These are phyloP conservation scores for Candida vartiovaarae DNA, from an alignment of 805 yeast genomes.

Conservation along the genomic window DNA sequence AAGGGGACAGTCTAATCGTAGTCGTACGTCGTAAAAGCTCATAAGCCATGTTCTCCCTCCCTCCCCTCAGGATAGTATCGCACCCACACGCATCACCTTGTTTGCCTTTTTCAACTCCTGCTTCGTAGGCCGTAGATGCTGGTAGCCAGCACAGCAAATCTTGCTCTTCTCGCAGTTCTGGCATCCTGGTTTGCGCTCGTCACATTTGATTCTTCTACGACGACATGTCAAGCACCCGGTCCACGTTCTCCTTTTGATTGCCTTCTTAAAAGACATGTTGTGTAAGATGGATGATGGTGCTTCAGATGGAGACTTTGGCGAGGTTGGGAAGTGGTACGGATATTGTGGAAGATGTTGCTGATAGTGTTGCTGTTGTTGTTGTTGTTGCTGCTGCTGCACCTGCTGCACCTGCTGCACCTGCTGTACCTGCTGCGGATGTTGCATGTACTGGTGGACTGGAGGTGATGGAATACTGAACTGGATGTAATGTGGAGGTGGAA, in stretches of 20 bases:
- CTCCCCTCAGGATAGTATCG: constrained; percentile 2
- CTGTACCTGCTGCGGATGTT: not conserved
- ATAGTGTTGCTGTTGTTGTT: not conserved
- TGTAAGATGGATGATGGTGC: not conserved
- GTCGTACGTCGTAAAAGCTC: no score
- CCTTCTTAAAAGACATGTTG: constrained; percentile 6
- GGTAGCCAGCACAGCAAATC: constrained; percentile 17
- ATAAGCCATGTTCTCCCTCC: not conserved
- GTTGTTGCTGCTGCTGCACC: constrained; percentile 1
- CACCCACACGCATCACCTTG: constrained; percentile 6
- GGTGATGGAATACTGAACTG: not conserved
- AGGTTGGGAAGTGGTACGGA: not conserved
- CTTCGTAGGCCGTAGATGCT: constrained; percentile 11
- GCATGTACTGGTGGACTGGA: not conserved
- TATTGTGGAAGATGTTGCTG: not conserved
- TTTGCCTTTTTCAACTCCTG: constrained; percentile 10
- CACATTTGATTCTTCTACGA: constrained; percentile 21
- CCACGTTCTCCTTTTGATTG: constrained; percentile 14
- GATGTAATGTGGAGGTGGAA: no score
- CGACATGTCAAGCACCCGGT: constrained; percentile 23
- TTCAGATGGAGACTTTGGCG: not conserved
- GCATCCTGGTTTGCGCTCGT: constrained; percentile 20
- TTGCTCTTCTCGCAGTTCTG: constrained; percentile 16
- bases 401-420: not conserved
- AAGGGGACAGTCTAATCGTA: no score